Percentiles rank a stretch among this genome's conserved stretches.
Conservation (phyloP, 305 asterid species). For the Fraxinus sp. region DNA sequence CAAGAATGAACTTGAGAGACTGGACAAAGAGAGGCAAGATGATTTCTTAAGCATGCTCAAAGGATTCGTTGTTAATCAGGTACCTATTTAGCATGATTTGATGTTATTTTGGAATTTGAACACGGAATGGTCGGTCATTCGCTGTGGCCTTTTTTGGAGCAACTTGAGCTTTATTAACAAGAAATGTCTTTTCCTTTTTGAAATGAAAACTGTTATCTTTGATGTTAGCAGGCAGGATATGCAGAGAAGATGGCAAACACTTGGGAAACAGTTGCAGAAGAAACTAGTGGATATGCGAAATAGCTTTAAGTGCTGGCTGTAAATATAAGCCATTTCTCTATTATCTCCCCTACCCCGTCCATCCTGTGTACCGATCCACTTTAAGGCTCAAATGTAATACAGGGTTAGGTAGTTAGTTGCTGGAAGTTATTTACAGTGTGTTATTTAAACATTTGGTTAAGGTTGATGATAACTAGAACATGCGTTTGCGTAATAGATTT, state of each 20-base stretch:
- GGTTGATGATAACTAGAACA: not conserved
- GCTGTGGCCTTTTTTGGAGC: not conserved
- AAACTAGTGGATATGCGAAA: constrained; percentile 64
- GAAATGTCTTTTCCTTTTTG: not conserved
- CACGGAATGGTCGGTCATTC: not conserved
- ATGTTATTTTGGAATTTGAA: not conserved
- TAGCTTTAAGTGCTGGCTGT: constrained; percentile 29
- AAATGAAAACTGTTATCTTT: not conserved
- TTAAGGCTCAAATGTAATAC: not conserved
- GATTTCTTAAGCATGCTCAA: constrained; percentile 84
- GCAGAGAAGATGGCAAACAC: constrained; percentile 93
- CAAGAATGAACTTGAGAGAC: constrained; percentile 81
- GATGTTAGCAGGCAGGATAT: constrained; percentile 77
- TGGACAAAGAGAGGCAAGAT: constrained; percentile 77
- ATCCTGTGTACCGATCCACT: constrained; percentile 3
- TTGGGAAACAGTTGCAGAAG: constrained; percentile 82
- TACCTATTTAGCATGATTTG: constrained; percentile 14
- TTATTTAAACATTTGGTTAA: not conserved
- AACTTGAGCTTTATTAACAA: not conserved
- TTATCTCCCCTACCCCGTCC: not conserved
- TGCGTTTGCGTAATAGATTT: not conserved
- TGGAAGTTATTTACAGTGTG: not conserved
- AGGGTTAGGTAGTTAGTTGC: not conserved
- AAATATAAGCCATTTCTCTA: constrained; percentile 24
- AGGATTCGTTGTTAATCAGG: constrained; percentile 97